These are phyloP conservation scores for grape (Vitis vinifera) DNA, from an alignment of 164 flowering plant species.

Conservation along the genomic window ASM3070453v1 NC_081811.1:251001-251500, in stretches of 20 bases:
- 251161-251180: conserved; percentile 7
- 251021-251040: conserved; percentile 19
- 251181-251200: not conserved
- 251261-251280: too few relatives aligned
- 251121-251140: conserved; percentile 4
- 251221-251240: not conserved
- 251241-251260: not conserved
- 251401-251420: too few relatives aligned
- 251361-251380: too few relatives aligned
- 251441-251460: too few relatives aligned
- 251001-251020: not conserved
- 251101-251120: conserved; percentile 3
- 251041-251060: conserved; percentile 3
- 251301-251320: too few relatives aligned
- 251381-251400: too few relatives aligned
- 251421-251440: too few relatives aligned
- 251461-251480: too few relatives aligned
- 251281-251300: too few relatives aligned
- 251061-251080: not conserved
- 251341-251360: too few relatives aligned
- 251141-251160: conserved; percentile 15
- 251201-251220: not conserved
- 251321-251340: too few relatives aligned
- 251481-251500: too few relatives aligned
- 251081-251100: conserved; percentile 1